Base-by-base conservation (phyloP, 2,329 filamentous ascomycete genomes). In the Falciphora oryzae region DNA sequence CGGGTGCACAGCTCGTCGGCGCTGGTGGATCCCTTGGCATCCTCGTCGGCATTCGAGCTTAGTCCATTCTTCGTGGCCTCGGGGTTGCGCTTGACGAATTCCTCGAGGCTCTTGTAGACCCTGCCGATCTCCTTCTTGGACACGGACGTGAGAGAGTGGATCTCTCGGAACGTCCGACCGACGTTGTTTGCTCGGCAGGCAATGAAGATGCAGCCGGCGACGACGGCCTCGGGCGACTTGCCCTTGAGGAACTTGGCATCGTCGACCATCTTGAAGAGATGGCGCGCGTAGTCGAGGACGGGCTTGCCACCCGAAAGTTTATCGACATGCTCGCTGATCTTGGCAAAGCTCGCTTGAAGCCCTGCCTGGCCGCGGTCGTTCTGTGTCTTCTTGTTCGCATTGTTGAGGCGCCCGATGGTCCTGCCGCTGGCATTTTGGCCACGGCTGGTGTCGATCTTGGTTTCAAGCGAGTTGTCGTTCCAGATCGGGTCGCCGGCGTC, bases 61-160 rank as follows among this genome's bases (percentile, higher is more conserved):
- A 60, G 58, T 2, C 58, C 58, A 13, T 60, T 28, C 58, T 60
- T 60, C 2, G 58, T 35, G 81, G 80, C 81, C 74, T 78, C 80
- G 70, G 77, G 74, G 73, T 78, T 77, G 69, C 82, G 78, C 88
- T 88, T 72, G 89, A 87, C 73, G 78, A 96, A 97, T 70, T 89
- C 88, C 78, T 98, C 93, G 59, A 99, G 83, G 65, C 88, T 83
- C 81, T 99, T 99, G 85, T 97, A 99, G 29, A 94, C 94, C 65
- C 93, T 84, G 28, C 95, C 95, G 68, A 99, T 97, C 74, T 99
- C 96, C 80, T 98, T 98, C 81, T 98, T 97, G 66, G 90, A 89
- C 32, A 99, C 94, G 70, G 91, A 92, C 11, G 95, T 99, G 75
- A 98, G 83, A 67, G 92, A 89, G 79, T 91, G 96, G 72, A 99